Evolutionary conservation across 2,329 filamentous ascomycete genomes (phyloP), one percentile per base, ranked within the genome.

Genomic region (Fusarium penzigii): DNA sequence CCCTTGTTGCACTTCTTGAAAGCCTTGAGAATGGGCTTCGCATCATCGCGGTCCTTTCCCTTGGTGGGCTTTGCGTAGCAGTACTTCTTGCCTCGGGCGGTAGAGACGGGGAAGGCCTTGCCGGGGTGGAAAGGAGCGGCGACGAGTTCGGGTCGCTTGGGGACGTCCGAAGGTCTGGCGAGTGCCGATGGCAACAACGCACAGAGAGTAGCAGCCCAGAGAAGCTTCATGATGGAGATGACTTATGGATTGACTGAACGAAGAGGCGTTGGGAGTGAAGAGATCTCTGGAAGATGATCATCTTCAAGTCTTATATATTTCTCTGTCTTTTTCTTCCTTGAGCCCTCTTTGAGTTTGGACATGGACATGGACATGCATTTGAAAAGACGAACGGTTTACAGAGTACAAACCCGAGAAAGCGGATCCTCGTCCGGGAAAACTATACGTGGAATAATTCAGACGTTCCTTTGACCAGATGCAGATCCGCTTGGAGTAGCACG

Each of bases 1-100:
- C 84, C 84, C 53, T 83, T 70, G 61, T 87, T 88, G 69, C 85
- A 88, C 29, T 65, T 59, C 40, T 65, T 56, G 44, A 65, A 65
- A 0, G 63, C 61, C 32, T 59, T 56, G 1, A 64, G 16, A 11
- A 65, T 65, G 1, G 44, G 29, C 8, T 47, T 29, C 6, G 57
- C 61, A n/a, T 65, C 62, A 12, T 65, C 54, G 1, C 10, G 43
- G 11, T 52, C 29, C 5, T 45, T 47, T 5, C 57, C 57, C 2
- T 49, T 45, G 0, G 50, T 46, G 2, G 62, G 55, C 40, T 61
- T 57, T 10, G 64, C 63, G 11, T 58, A 62, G 16, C 63, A 65
- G 7, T 57, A 39, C 6, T 42, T 49, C 32, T 53, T 54, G 12
- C 53, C 42, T 47, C 58, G 43, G 2, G 56, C 42, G 0, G 59